Percentiles rank a stretch among this genome's conserved stretches.
Conservation (phyloP, 306 rosid species). For the Amphicarpaea edgeworthii region DNA sequence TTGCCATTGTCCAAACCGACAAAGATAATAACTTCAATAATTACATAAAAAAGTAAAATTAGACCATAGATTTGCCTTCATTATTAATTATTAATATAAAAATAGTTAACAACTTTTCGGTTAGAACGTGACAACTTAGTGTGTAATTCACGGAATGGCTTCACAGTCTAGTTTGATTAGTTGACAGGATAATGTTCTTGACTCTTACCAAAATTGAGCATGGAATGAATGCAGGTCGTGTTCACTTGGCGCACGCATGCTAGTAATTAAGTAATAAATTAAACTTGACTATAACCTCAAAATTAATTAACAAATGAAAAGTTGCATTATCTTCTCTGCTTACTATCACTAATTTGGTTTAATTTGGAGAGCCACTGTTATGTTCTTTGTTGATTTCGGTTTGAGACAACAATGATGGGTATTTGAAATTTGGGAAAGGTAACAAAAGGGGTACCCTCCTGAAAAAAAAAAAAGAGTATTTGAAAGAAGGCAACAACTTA, state of each 20-base stretch:
- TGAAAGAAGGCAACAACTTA: neutral
- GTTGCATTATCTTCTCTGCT: neutral
- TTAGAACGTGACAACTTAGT: neutral
- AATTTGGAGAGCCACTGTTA: neutral
- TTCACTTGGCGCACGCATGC: neutral
- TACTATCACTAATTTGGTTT: neutral
- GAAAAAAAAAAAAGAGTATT: neutral
- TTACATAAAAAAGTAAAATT: neutral
- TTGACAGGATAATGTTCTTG: neutral
- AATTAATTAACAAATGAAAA: constrained; percentile 15
- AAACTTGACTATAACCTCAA: neutral
- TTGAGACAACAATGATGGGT: constrained; percentile 18
- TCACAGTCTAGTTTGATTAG: neutral
- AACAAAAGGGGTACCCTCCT: neutral
- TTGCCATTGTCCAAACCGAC: neutral
- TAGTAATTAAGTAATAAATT: neutral
- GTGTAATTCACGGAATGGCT: neutral
- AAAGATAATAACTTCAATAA: neutral
- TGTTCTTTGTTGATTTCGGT: neutral
- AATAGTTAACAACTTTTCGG: neutral
- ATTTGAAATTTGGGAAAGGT: constrained; percentile 24
- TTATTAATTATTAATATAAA: too few relatives aligned
- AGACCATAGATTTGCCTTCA: neutral
- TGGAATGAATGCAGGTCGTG: neutral
- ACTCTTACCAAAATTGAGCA: neutral